Conservation (phyloP, 1,284 basidiomycete genomes). For the Irpex lacteus region DNA sequence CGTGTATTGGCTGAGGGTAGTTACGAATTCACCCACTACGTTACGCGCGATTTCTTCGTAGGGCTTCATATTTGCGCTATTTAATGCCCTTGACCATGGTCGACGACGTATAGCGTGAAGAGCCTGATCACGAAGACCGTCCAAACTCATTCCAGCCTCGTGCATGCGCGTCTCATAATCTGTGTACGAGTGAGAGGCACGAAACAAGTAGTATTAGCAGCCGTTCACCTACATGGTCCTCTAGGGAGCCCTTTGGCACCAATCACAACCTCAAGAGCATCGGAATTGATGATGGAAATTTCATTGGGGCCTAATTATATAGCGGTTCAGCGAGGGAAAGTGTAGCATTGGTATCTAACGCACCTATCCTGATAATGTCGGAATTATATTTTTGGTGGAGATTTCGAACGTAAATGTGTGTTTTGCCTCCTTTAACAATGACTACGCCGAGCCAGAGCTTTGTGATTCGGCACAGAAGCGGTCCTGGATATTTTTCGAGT, state of each 20-base stretch:
- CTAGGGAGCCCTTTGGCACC: slow-evolving; percentile 10
- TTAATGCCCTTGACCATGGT: slow-evolving; percentile 20
- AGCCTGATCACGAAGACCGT: slow-evolving; percentile 10
- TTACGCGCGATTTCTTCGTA: slow-evolving; percentile 14
- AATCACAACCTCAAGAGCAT: slow-evolving; percentile 6
- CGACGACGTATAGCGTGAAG: slow-evolving; percentile 18
- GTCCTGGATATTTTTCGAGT: slow-evolving; percentile 17
- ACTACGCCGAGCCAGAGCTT: slow-evolving; percentile 12
- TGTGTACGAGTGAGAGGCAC: background rate
- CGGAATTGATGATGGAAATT: slow-evolving; percentile 11
- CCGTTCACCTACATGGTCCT: slow-evolving; percentile 14
- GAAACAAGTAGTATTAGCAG: background rate
- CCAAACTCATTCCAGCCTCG: slow-evolving; percentile 11
- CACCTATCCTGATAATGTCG: slow-evolving; percentile 16
- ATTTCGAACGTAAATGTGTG: slow-evolving; percentile 9
- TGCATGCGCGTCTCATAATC: slow-evolving; percentile 17
- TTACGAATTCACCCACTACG: slow-evolving; percentile 4
- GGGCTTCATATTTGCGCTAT: slow-evolving; percentile 12
- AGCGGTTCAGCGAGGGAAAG: background rate
- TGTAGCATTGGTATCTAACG: slow-evolving; percentile 19
- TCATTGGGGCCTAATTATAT: slow-evolving; percentile 14
- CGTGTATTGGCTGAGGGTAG: slow-evolving; percentile 4
- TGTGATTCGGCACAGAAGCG: slow-evolving; percentile 13
- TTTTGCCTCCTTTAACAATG: slow-evolving; percentile 1
- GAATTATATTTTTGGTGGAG: slow-evolving; percentile 12